Evolutionary conservation across 2,329 filamentous ascomycete species (phyloP).

Genomic region (Diaporthe longicolla): DNA sequence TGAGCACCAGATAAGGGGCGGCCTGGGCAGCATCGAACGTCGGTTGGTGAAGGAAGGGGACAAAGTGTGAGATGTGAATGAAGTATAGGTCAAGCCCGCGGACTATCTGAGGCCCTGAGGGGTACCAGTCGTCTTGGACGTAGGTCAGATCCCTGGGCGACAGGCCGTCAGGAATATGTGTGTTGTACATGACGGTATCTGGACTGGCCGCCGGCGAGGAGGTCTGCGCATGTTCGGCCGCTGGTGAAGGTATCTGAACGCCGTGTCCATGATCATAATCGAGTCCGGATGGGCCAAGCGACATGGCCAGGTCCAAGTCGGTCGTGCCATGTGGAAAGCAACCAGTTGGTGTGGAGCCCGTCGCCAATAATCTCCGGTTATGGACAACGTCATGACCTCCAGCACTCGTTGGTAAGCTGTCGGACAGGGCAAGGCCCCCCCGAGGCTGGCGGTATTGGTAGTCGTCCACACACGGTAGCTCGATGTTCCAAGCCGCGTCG

Average conservation of each 20-base stretch:
- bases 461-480: slow-evolving; percentile 15
- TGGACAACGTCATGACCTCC: not conserved
- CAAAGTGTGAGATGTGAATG: slow-evolving; percentile 52
- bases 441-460: slow-evolving; percentile 9
- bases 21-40: slow-evolving; percentile 51
- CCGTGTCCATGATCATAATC: slow-evolving; percentile 3
- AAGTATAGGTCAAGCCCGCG: slow-evolving; percentile 55
- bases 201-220: slow-evolving; percentile 15
- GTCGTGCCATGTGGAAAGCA: not conserved
- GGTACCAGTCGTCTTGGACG: slow-evolving; percentile 50
- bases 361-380: not conserved
- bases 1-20: slow-evolving; percentile 50
- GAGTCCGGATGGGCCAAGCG: not conserved
- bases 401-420: slow-evolving; percentile 19
- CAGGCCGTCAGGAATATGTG: slow-evolving; percentile 41
- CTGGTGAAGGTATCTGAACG: not conserved
- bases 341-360: not conserved
- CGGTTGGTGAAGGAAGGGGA: slow-evolving; percentile 55
- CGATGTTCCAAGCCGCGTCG: slow-evolving; percentile 15
- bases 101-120: slow-evolving; percentile 50
- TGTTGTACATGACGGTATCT: slow-evolving; percentile 33
- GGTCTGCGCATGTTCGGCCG: not conserved
- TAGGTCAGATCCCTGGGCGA: slow-evolving; percentile 42
- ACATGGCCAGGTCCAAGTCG: slow-evolving; percentile 9
- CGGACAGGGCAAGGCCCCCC: slow-evolving; percentile 2